Base-by-base conservation (phyloP, 2,329 filamentous ascomycete genomes). In the Aspergillus brunneoviolaceus region DNA sequence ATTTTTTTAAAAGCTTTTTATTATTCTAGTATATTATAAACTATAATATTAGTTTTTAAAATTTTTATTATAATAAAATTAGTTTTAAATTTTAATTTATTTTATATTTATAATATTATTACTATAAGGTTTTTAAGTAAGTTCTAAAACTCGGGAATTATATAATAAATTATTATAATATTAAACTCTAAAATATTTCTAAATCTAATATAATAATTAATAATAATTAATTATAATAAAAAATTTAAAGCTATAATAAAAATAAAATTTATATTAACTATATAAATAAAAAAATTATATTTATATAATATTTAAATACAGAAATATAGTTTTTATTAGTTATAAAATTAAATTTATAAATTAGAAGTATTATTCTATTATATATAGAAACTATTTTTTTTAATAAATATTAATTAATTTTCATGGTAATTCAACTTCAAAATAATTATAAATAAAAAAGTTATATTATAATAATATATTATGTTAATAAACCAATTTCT, bases 271-370 rank as follows among this genome's bases (percentile, higher is more conserved):
- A 19, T 48, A 48, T 48, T 48, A 5, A 19, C 1, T 3, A 19
- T 27, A 27, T 27, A 27, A 2, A 21, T 21, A 21, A 21, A 9
- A 9, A 27, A 27, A 9, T 9, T 0, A 9, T 9, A 9, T 9
- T 27, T 12, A 2, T 45, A 23, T 51, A 14, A 5, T 27, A 27
- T 27, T 27, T 27, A 9, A 9, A 2, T 2, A n/a, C 35, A 48
- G 39, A 51, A n/a, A 49, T 42, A 14, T 57, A 21, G 23, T 51
- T 16, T 27, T 2, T 27, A 27, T 27, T 27, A 45, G 1, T 2
- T 9, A 2, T 11, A 12, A 12, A 1, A 35, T 3, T 27, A 2
- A 35, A 2, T 1, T 1, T 0, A 3, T 9, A 7, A 2, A 27
- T 1, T 7, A 7, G 1, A 2, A 27, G 1, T 9, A 9, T 1